Evolutionary conservation across 495 filamentous ascomycete genomes (phyloP), one percentile per base, ranked within the genome.

Genomic region (Gamarada debralockiae): DNA sequence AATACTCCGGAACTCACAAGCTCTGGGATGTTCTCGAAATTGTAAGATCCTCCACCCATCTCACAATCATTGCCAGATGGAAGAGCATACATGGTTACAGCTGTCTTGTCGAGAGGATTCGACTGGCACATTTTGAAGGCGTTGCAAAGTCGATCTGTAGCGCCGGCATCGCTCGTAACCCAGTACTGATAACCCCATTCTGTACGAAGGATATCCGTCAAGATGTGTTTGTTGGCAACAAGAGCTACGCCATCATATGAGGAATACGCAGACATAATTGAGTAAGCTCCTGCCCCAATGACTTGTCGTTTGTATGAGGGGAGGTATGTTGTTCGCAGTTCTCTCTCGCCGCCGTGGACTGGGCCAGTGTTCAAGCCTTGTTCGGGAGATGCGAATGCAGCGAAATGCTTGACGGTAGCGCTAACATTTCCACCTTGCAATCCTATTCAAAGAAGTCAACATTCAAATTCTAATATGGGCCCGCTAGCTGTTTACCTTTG

Each of bases 21-120:
- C n/a, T 74, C 70, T 0, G 84, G 78, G 44, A 87, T 86, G 25
- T 73, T 77, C 53, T 80, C 73, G 58, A 79, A 86, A 62, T 84
- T 86, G 69, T 76, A 87, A 17, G 78, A 82, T 17, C 84, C 84
- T 42, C 84, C 84, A 31, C 84, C 84, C 84, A 87, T 87, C 57
- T 87, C 84, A 14, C 83, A 76, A 52, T 86, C 83, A 40, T 78
- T 81, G n/a, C 84, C 83, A 14, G 84, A 81, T 5, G 76, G 77
- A 29, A 87, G 70, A 6, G 77, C 78, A 10, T 42, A 42, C 14
- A 42, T 14, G 8, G 75, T 77, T 4, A 87, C 69, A 1, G 80
- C 72, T 34, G 76, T 74, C 47, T 71, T 79, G 48, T 87, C 85
- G 34, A 84, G 76, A 0, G 80, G 79, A 6, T 72, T 58, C 18